These are phyloP conservation scores for Clitopilus hobsonii DNA, from an alignment of 768 basidiomycete genomes.

Conservation along the genomic window DNA sequence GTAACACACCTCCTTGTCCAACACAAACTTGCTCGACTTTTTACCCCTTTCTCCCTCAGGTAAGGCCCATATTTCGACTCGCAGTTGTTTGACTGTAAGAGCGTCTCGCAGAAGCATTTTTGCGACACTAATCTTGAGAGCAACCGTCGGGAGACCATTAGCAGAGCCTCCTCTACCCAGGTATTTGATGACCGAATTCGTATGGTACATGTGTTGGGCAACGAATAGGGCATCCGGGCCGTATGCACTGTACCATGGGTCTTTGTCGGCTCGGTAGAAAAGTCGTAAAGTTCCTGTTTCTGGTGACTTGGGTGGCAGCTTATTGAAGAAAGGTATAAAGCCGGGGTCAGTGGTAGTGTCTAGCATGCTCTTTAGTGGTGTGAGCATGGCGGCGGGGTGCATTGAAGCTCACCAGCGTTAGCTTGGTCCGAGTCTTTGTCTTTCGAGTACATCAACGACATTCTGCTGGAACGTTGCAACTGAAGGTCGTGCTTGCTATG, in stretches of 20 bases:
- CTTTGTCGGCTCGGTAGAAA: slow-evolving; percentile 60
- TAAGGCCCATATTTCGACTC: slow-evolving; percentile 81
- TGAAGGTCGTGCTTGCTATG: neutral
- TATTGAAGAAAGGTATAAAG: slow-evolving; percentile 68
- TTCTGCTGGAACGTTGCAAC: neutral
- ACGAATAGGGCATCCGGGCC: slow-evolving; percentile 86
- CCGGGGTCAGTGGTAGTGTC: slow-evolving; percentile 73
- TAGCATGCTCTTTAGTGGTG: too few relatives aligned
- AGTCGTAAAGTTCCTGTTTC: slow-evolving; percentile 82
- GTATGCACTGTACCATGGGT: slow-evolving; percentile 84
- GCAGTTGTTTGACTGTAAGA: slow-evolving; percentile 82
- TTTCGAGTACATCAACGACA: neutral
- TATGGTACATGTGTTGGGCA: slow-evolving; percentile 78
- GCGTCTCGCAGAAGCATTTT: slow-evolving; percentile 84
- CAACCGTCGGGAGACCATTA: slow-evolving; percentile 70
- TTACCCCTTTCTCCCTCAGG: slow-evolving; percentile 72
- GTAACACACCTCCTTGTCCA: slow-evolving; percentile 71
- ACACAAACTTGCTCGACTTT: slow-evolving; percentile 66
- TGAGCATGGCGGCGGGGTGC: neutral
- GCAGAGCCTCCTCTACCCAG: slow-evolving; percentile 63
- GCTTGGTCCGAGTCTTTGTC: slow-evolving; percentile 11
- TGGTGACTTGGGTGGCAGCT: slow-evolving; percentile 61
- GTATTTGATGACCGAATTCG: slow-evolving; percentile 90
- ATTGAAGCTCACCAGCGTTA: slow-evolving; percentile 8
- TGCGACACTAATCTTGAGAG: slow-evolving; percentile 70